phyloP scores from a whole-genome alignment of 1,139 yeast genomes.

The Yamadazyma friedrichii region DNA sequence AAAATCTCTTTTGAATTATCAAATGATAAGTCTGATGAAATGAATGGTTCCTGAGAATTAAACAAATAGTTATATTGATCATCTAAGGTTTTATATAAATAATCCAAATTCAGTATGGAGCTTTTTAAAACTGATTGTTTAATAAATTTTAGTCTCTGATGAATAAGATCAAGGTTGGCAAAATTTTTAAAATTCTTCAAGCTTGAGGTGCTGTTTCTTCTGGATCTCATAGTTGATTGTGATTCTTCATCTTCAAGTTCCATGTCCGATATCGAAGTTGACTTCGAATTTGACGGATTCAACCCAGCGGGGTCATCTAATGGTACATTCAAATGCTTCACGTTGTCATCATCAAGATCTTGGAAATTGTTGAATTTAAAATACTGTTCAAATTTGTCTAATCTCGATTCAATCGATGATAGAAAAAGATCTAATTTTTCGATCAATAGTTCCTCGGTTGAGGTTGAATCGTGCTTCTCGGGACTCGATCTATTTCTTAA shows the following conservation, averaged over 20 bases:
- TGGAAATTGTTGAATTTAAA: conserved; percentile 31
- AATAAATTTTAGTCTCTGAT: conserved; percentile 42
- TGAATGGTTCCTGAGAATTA: conserved; percentile 17
- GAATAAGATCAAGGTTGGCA: conserved; percentile 40
- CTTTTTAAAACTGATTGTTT: conserved; percentile 43
- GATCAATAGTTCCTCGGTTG: conserved; percentile 49
- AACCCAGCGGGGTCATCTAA: neutral
- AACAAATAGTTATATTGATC: conserved; percentile 54
- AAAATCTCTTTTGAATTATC: conserved; percentile 32
- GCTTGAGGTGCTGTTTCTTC: conserved; percentile 27
- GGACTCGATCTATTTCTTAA: conserved; percentile 15
- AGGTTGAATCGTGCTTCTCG: conserved; percentile 4
- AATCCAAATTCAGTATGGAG: conserved; percentile 45
- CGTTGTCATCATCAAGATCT: conserved; percentile 13
- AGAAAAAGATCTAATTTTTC: conserved; percentile 53
- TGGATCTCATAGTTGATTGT: conserved; percentile 8
- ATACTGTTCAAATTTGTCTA: conserved; percentile 52
- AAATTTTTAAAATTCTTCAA: conserved; percentile 31
- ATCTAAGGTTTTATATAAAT: conserved; percentile 49
- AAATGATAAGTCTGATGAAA: conserved; percentile 12
- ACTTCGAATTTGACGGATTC: too few relatives aligned
- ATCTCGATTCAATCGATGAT: conserved; percentile 51
- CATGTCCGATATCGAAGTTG: too few relatives aligned
- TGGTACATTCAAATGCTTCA: conserved; percentile 15
- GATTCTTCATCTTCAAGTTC: neutral